phyloP scores from a whole-genome alignment of 2,329 filamentous ascomycete species.

The Arthrinium puccinioides region DNA sequence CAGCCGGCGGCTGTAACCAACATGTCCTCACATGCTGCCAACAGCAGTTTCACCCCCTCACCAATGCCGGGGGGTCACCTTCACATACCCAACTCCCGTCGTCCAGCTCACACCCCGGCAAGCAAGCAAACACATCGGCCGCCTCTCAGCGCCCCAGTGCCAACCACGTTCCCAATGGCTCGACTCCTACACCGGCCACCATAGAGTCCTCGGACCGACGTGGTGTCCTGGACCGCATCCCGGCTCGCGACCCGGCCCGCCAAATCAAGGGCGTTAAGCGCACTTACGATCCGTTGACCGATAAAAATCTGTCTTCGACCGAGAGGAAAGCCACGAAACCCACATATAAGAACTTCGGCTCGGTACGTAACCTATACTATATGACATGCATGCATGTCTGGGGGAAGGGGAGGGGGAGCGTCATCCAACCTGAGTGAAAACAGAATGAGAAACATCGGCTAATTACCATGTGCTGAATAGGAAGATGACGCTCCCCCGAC shows the following conservation, averaged over 20 bases:
- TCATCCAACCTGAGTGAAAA: slow-evolving; percentile 43
- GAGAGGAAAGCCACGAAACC: slow-evolving; percentile 52
- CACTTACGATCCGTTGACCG: slow-evolving; percentile 49
- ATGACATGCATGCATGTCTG: slow-evolving; percentile 23
- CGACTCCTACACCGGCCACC: slow-evolving; percentile 21
- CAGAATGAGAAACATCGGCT: slow-evolving; percentile 38
- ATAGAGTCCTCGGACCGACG: slow-evolving; percentile 14
- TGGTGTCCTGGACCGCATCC: slow-evolving; percentile 32
- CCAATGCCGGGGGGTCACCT: slow-evolving; percentile 42
- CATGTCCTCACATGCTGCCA: slow-evolving; percentile 30
- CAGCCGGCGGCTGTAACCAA: slow-evolving; percentile 30
- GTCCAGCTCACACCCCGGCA: slow-evolving; percentile 35
- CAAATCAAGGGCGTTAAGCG: slow-evolving; percentile 50
- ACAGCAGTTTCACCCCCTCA: slow-evolving; percentile 44
- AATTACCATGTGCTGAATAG: slow-evolving; percentile 47
- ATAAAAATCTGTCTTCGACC: slow-evolving; percentile 37
- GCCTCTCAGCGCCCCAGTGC: slow-evolving; percentile 35
- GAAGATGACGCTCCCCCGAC: slow-evolving; percentile 71
- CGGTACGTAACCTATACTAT: slow-evolving; percentile 51
- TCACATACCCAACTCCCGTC: slow-evolving; percentile 26
- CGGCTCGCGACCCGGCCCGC: slow-evolving; percentile 49
- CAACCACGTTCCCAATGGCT: slow-evolving; percentile 25
- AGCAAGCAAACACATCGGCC: slow-evolving; percentile 45
- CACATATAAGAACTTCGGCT: slow-evolving; percentile 56
- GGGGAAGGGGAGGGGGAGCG: slow-evolving; percentile 42